These are phyloP conservation scores for Trifolium fragiferum DNA, from an alignment of 306 rosid genomes.

Conservation along the genomic window DNA sequence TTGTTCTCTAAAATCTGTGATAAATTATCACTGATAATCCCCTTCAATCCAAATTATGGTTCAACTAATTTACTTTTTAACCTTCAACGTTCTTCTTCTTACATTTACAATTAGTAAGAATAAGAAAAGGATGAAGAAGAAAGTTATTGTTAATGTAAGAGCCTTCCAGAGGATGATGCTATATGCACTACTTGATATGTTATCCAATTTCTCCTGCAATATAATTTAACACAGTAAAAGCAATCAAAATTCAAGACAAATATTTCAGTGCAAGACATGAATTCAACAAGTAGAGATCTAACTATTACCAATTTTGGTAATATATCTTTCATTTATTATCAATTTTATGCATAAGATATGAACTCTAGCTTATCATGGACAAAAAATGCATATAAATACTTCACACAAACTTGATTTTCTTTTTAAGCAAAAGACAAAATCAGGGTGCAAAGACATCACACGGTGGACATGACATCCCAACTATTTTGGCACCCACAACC, in stretches of 20 bases:
- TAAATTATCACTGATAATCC: too few species aligned
- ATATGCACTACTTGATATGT: conserved; percentile 40
- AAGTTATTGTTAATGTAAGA: conserved; percentile 46
- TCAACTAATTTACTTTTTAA: conserved; percentile 57
- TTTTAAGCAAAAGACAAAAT: too few species aligned
- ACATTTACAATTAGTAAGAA: conserved; percentile 60
- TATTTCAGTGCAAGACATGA: conserved; percentile 4
- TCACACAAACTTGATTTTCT: not conserved
- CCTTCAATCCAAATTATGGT: conserved; percentile 20
- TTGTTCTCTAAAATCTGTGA: conserved; percentile 24
- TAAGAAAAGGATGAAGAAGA: conserved; percentile 49
- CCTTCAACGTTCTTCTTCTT: conserved; percentile 74
- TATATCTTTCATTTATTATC: not conserved
- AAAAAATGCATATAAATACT: conserved; percentile 4
- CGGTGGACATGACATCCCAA: too few species aligned
- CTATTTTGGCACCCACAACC: too few species aligned
- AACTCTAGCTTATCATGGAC: conserved; percentile 20
- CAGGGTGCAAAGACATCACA: too few species aligned
- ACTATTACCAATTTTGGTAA: not conserved
- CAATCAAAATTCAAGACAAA: conserved; percentile 34
- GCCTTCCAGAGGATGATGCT: conserved; percentile 51
- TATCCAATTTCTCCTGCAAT: conserved; percentile 69
- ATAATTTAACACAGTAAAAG: conserved; percentile 28
- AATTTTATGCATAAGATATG: conserved; percentile 10
- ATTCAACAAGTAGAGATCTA: conserved; percentile 22